These are phyloP conservation scores for Blastomyces silverae DNA, from an alignment of 2,329 filamentous ascomycete species.

Conservation along the genomic window DNA sequence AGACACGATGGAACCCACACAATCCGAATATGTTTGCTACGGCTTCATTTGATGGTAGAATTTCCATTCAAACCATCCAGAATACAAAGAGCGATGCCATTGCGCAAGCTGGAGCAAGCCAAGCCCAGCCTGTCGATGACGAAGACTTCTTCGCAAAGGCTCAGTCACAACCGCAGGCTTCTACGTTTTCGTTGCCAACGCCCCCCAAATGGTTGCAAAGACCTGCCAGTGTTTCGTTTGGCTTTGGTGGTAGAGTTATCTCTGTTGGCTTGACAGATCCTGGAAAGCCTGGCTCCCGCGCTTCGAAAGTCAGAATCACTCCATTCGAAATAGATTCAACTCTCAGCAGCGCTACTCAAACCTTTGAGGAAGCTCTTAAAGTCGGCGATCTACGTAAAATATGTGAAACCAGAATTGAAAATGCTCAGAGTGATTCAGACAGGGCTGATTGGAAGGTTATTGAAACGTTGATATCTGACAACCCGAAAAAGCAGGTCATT, in stretches of 20 bases:
- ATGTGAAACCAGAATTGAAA: constrained; percentile 68
- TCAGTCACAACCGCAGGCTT: constrained; percentile 82
- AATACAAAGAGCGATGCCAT: constrained; percentile 73
- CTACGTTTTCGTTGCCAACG: constrained; percentile 77
- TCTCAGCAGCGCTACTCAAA: constrained; percentile 74
- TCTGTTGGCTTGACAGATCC: constrained; percentile 55
- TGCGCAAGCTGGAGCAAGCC: constrained; percentile 56
- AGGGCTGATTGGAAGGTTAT: constrained; percentile 96
- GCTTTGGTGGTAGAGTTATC: constrained; percentile 91
- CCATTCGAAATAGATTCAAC: constrained; percentile 83
- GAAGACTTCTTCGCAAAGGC: constrained; percentile 97
- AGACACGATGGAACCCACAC: constrained; percentile 86
- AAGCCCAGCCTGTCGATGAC: constrained; percentile 67
- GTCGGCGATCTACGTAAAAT: constrained; percentile 70
- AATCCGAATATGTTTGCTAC: constrained; percentile 91
- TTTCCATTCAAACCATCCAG: constrained; percentile 86
- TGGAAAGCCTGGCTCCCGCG: constrained; percentile 54
- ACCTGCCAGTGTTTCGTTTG: constrained; percentile 81
- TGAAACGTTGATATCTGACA: constrained; percentile 75
- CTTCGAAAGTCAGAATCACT: constrained; percentile 74
- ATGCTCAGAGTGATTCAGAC: constrained; percentile 77
- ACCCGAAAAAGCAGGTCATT: constrained; percentile 77
- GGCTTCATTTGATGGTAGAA: constrained; percentile 95
- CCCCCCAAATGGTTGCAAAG: constrained; percentile 87
- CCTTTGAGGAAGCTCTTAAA: constrained; percentile 76